Base-by-base conservation (phyloP, 441 rosid genomes). In the Corymbia calophylla region DNA sequence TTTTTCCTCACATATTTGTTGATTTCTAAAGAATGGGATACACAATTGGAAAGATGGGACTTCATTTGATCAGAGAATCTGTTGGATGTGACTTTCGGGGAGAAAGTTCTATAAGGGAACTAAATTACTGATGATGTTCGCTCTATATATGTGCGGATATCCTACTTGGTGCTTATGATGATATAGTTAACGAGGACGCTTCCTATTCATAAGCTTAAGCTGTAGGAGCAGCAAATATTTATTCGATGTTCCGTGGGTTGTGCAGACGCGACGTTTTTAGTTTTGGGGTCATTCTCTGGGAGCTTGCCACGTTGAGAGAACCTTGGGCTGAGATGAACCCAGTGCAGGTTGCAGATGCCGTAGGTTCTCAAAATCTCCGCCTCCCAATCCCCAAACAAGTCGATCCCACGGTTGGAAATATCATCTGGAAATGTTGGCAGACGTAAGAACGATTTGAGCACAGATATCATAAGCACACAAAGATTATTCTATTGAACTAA, bases 301-400 rank as follows among this genome's bases (percentile, higher is more conserved):
- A 98, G 93, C 99, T 98, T 68, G 98, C 99, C 29, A 98, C 99
- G 31, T 91, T 95, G 90, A 94, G 94, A 94, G 89, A 92, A 88
- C 99, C 99, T 18, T 98, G 99, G 99, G 92, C 95, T 89, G 99
- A 97, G 89, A 96, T 96, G 99, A 96, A 98, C 91, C 97, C 97
- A 9, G 94, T 97, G 99, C 98, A 97, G 94, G 99, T 97, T 60
- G 99, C 94, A 39, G 99, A 96, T 88, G 99, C 99, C 7, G 99
- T 98, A 54, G 99, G 99, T 90, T 96, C 95, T 93, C 97, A 98
- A 92, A 96, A 96, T 73, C 97, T 97, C 2, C 95, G 99, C 89
- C 98, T 95, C 70, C 99, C 96, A 89, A 96, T 97, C 87, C 99
- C 99, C 9, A 95, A 95, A 92, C 99, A 98, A 91, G 92, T 97